phyloP scores from a whole-genome alignment of 495 filamentous ascomycete species.

The Aspergillus hancockii region DNA sequence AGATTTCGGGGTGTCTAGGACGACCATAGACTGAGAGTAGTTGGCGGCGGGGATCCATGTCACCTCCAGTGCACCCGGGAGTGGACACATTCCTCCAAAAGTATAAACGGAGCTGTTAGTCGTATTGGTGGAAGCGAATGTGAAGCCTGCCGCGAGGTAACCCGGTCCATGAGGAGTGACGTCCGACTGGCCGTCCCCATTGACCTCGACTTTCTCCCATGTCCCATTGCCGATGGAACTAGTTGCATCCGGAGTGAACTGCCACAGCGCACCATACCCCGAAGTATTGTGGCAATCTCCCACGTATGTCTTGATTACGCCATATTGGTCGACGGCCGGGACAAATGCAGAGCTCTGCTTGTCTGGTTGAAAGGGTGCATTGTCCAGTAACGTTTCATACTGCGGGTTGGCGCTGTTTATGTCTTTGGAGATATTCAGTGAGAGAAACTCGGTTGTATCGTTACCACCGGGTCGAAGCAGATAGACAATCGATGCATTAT shows the following conservation, averaged over 20 bases:
- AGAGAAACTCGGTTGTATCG: constrained; percentile 52
- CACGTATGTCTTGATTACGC: constrained; percentile 66
- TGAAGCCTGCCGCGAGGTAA: constrained; percentile 65
- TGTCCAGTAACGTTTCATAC: constrained; percentile 56
- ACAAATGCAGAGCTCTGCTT: constrained; percentile 53
- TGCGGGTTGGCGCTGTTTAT: constrained; percentile 53
- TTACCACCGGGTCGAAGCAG: constrained; percentile 56
- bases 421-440: constrained; percentile 61
- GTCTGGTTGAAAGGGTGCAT: constrained; percentile 64
- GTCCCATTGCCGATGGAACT: constrained; percentile 52
- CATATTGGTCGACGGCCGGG: constrained; percentile 63
- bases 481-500: constrained; percentile 55
- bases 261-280: constrained; percentile 52
- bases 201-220: constrained; percentile 47
- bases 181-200: constrained; percentile 28
- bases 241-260: constrained; percentile 44
- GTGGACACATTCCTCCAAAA: constrained; percentile 90
- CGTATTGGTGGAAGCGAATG: constrained; percentile 63
- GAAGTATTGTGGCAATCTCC: constrained; percentile 62
- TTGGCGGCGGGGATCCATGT: constrained; percentile 63
- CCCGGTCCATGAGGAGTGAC: constrained; percentile 53
- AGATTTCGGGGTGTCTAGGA: constrained; percentile 37
- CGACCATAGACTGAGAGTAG: constrained; percentile 77
- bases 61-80: constrained; percentile 35
- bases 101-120: constrained; percentile 58